These are phyloP conservation scores for Arthrinium puccinioides DNA, from an alignment of 2,329 filamentous ascomycete species.

Conservation along the genomic window DNA sequence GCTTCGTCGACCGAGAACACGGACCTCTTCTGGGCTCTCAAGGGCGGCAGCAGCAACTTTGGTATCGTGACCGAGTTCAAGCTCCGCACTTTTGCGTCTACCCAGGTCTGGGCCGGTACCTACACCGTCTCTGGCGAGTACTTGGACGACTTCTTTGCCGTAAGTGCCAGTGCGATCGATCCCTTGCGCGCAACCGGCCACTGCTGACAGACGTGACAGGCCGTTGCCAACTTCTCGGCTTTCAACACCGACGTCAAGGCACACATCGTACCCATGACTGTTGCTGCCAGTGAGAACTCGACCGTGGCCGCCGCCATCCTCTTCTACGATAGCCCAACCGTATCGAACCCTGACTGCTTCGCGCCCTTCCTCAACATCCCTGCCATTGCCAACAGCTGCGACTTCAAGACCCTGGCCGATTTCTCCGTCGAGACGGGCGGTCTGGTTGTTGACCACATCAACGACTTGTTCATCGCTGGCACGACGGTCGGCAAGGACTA, in stretches of 20 bases:
- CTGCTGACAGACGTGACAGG: conserved; percentile 3
- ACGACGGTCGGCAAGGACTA: conserved; percentile 18
- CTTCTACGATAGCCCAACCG: conserved; percentile 26
- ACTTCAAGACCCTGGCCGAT: conserved; percentile 26
- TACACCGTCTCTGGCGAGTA: conserved; percentile 13
- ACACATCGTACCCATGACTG: conserved; percentile 14
- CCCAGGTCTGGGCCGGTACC: conserved; percentile 11
- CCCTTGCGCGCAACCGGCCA: not conserved
- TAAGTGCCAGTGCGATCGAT: conserved; percentile 1
- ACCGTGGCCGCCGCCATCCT: conserved; percentile 26
- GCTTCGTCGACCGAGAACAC: not conserved
- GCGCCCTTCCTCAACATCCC: conserved; percentile 27
- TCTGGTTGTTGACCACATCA: conserved; percentile 25
- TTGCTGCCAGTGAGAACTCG: conserved; percentile 11
- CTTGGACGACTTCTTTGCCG: conserved; percentile 11
- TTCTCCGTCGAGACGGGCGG: conserved; percentile 23
- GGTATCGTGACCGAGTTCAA: conserved; percentile 3
- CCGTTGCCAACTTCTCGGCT: conserved; percentile 14
- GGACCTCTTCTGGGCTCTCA: conserved; percentile 4
- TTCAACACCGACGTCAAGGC: conserved; percentile 14
- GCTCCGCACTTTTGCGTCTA: conserved; percentile 6
- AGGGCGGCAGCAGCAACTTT: conserved; percentile 4
- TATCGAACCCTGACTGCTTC: conserved; percentile 23
- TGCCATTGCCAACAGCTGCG: conserved; percentile 22
- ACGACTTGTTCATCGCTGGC: conserved; percentile 28